A percentile compares a stretch with the other conserved stretches of the same genome.
Evolutionary conservation across 495 filamentous ascomycete species (phyloP).

Genomic region (Jackrogersella multiformis): DNA sequence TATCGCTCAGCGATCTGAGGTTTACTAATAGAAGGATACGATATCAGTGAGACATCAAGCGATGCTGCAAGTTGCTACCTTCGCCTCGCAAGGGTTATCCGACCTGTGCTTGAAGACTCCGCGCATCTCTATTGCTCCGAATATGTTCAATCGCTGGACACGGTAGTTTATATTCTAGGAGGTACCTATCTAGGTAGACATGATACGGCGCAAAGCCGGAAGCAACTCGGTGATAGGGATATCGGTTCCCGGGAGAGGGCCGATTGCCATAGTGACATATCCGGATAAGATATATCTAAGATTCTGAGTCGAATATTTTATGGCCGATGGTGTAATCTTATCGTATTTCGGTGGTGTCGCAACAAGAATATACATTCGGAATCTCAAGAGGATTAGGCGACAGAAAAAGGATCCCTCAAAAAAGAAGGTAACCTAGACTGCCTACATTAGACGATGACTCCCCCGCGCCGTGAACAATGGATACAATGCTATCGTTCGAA

Average conservation of each 20-base stretch:
- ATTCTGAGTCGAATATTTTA: slow-evolving; percentile 12
- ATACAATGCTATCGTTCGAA: slow-evolving; percentile 13
- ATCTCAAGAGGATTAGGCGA: background rate
- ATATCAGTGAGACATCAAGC: slow-evolving; percentile 25
- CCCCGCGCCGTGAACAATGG: slow-evolving; percentile 11
- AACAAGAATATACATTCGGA: slow-evolving; percentile 10
- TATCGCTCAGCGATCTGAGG: slow-evolving; percentile 25
- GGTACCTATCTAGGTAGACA: background rate
- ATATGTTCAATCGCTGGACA: background rate
- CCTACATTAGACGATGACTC: slow-evolving; percentile 26
- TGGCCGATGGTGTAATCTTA: slow-evolving; percentile 31
- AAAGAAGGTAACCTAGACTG: too few species aligned
- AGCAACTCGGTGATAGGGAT: slow-evolving; percentile 28
- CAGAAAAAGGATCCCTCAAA: background rate
- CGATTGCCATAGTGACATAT: background rate
- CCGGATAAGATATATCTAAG: slow-evolving; percentile 1
- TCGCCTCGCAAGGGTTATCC: slow-evolving; percentile 7
- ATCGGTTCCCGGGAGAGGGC: slow-evolving; percentile 20
- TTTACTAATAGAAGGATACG: slow-evolving; percentile 14
- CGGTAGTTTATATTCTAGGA: background rate
- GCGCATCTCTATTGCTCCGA: background rate
- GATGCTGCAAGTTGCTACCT: slow-evolving; percentile 5
- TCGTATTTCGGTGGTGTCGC: slow-evolving; percentile 18
- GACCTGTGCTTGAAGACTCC: background rate
- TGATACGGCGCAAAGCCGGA: background rate